Evolutionary conservation across 176 grass and related monocot genomes (phyloP).

Genomic region (Saccharum spontaneum): DNA sequence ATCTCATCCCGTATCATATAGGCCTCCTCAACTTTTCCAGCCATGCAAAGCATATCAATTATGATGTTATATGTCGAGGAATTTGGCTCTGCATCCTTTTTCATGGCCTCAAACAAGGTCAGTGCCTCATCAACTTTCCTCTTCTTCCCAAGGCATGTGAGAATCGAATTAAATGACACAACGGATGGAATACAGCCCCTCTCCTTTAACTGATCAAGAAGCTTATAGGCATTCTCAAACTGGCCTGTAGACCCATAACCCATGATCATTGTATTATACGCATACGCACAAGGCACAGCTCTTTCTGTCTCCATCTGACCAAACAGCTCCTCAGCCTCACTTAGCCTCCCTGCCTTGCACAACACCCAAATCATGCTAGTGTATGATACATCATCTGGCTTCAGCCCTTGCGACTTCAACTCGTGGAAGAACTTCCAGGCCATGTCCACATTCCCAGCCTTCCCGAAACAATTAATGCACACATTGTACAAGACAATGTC

Average conservation of each 20-base stretch:
- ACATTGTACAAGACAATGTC: conserved; percentile 85
- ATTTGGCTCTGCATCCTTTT: conserved; percentile 85
- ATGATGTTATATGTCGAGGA: conserved; percentile 83
- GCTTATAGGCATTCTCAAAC: conserved; percentile 70
- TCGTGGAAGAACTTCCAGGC: conserved; percentile 97
- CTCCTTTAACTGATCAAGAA: conserved; percentile 78
- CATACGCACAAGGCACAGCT: conserved; percentile 72
- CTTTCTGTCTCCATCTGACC: conserved; percentile 62
- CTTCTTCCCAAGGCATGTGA: conserved; percentile 84
- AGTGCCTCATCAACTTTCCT: conserved; percentile 66
- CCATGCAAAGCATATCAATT: conserved; percentile 79
- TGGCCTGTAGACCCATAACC: conserved; percentile 72
- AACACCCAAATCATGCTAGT: conserved; percentile 95
- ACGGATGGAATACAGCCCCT: conserved; percentile 91
- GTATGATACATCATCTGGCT: conserved; percentile 81
- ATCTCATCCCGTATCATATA: conserved; percentile 76
- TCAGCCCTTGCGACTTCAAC: conserved; percentile 67
- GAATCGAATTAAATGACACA: conserved; percentile 88
- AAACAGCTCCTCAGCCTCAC: conserved; percentile 79
- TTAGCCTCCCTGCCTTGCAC: conserved; percentile 61
- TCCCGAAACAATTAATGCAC: conserved; percentile 90
- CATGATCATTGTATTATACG: conserved; percentile 91
- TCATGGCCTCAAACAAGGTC: conserved; percentile 76
- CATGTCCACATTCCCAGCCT: conserved; percentile 85
- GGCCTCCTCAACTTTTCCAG: conserved; percentile 63